These are phyloP conservation scores for Diplosphaera chodatii DNA, from an alignment of 139 green algal genomes.

Conservation along the genomic window DNA sequence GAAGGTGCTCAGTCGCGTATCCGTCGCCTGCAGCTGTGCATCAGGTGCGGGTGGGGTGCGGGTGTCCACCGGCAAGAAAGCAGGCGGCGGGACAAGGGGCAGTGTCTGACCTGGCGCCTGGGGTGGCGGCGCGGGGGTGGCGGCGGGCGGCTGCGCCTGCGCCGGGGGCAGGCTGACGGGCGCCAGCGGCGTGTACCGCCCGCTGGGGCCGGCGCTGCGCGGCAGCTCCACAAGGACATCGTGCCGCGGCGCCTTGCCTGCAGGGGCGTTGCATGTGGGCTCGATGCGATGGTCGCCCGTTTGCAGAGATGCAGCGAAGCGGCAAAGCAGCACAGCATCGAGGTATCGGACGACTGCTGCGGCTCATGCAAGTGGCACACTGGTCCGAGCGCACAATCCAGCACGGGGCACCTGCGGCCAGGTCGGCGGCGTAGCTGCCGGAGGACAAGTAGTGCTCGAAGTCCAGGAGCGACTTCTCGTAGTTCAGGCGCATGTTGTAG, in stretches of 20 bases:
- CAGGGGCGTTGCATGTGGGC: no score
- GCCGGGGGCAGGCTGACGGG: not conserved
- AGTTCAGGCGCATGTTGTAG: constrained; percentile 70
- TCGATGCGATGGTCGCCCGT: no score
- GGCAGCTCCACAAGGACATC: not conserved
- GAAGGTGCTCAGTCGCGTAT: no score
- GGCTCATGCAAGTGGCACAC: no score
- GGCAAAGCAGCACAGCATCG: no score
- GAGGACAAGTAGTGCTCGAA: constrained; percentile 70
- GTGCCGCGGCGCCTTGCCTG: not conserved
- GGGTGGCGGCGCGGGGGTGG: not conserved
- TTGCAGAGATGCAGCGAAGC: no score
- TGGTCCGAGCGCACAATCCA: no score
- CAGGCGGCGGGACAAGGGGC: no score
- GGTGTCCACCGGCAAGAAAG: no score
- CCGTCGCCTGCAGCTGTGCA: not conserved
- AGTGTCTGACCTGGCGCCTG: no score
- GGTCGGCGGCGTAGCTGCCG: constrained; percentile 30
- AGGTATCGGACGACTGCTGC: no score
- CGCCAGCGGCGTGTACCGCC: not conserved
- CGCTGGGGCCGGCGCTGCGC: not conserved
- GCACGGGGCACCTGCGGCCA: constrained; percentile 20
- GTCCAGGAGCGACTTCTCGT: constrained; percentile 71
- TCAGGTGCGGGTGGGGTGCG: no score
- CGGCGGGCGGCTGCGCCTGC: not conserved